Percentiles rank a stretch among this genome's conserved stretches.
These are phyloP conservation scores for Silene vulgaris DNA, from an alignment of 179 eudicot species.

Conservation along the genomic window DNA sequence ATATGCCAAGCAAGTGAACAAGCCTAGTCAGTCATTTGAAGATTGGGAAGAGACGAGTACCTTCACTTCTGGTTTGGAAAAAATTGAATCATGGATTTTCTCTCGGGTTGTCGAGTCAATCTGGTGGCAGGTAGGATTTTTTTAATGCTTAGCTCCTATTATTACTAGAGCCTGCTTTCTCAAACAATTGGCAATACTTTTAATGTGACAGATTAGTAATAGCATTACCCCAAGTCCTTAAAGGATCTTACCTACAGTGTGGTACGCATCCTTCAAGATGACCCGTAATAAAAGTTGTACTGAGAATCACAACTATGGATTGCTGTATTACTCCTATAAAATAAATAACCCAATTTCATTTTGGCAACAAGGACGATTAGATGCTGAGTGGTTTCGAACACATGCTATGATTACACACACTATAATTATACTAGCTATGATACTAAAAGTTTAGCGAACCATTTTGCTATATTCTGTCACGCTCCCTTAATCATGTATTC, in stretches of 20 bases:
- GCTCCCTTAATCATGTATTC: background rate
- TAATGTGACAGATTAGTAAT: no score
- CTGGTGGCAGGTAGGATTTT: slow-evolving; percentile 83
- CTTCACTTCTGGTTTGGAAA: slow-evolving; percentile 66
- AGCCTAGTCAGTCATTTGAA: slow-evolving; percentile 39
- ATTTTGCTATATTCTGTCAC: no score
- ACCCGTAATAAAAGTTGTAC: background rate
- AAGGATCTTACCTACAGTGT: no score
- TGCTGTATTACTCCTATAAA: no score
- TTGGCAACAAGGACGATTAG: no score
- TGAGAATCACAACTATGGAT: no score
- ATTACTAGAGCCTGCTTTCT: background rate
- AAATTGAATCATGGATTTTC: slow-evolving; percentile 88
- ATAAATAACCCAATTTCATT: no score
- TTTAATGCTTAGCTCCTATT: background rate
- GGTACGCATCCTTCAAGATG: background rate
- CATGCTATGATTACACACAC: no score
- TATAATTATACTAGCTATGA: no score
- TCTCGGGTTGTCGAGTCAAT: slow-evolving; percentile 79
- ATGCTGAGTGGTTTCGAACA: no score
- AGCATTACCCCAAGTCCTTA: no score
- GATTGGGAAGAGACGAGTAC: slow-evolving; percentile 95
- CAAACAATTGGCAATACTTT: background rate
- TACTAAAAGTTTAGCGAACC: no score
- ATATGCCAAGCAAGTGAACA: slow-evolving; percentile 33